phyloP scores from a whole-genome alignment of 2,329 filamentous ascomycete genomes.

The Neonectria punicea region DNA sequence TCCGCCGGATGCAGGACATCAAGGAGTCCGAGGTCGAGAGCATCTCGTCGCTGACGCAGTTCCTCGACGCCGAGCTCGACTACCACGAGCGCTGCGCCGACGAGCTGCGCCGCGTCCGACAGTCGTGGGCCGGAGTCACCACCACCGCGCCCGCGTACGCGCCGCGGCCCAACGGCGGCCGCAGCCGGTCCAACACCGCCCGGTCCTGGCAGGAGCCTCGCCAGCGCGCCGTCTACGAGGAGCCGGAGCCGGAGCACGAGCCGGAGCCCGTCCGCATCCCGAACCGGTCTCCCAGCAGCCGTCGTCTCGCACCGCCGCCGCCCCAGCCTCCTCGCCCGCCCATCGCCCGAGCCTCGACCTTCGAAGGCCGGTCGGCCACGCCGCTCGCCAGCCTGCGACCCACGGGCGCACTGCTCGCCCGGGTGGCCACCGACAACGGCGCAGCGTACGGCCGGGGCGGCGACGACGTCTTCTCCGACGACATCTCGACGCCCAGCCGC shows the following conservation, averaged over 20 bases:
- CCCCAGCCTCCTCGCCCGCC: conserved; percentile 50
- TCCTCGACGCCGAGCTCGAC: conserved; percentile 88
- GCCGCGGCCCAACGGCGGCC: conserved; percentile 33
- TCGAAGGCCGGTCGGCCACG: conserved; percentile 45
- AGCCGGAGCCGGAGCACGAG: conserved; percentile 46
- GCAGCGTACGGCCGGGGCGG: conserved; percentile 40
- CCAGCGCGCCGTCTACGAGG: conserved; percentile 47
- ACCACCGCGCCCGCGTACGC: conserved; percentile 36
- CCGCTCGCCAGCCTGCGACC: conserved; percentile 40
- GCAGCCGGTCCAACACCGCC: conserved; percentile 60
- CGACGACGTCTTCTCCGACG: conserved; percentile 61
- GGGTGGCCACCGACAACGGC: conserved; percentile 52
- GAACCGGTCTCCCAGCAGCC: conserved; percentile 52
- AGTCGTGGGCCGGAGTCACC: conserved; percentile 54
- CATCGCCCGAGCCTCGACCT: conserved; percentile 53
- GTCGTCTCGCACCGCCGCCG: conserved; percentile 47
- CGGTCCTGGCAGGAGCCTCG: conserved; percentile 57
- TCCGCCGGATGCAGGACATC: conserved; percentile 94
- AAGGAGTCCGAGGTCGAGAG: conserved; percentile 90
- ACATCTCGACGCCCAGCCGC: conserved; percentile 61
- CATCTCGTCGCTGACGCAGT: conserved; percentile 79
- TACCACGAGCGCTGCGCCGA: conserved; percentile 93
- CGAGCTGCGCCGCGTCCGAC: conserved; percentile 71
- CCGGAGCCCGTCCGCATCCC: conserved; percentile 54
- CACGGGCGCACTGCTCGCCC: conserved; percentile 53